phyloP scores from a whole-genome alignment of 1,284 basidiomycete genomes.

The Gymnopus androsaceus region DNA sequence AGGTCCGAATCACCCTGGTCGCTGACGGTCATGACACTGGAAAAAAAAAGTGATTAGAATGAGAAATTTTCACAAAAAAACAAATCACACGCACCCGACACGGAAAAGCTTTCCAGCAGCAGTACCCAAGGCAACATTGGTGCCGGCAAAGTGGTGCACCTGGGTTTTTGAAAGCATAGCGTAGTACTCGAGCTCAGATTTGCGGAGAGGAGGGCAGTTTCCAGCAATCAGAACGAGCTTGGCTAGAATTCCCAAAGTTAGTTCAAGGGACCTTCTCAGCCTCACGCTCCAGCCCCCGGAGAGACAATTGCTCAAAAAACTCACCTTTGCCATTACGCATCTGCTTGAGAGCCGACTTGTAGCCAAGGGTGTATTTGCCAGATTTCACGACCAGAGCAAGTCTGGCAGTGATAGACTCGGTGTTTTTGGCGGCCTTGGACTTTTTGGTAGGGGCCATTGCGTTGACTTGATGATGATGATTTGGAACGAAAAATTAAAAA shows the following conservation, averaged over 20 bases:
- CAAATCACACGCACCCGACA: slow-evolving; percentile 73
- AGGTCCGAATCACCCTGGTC: slow-evolving; percentile 98
- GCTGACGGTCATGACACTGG: slow-evolving; percentile 93
- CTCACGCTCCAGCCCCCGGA: slow-evolving; percentile 89
- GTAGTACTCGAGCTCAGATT: slow-evolving; percentile 99
- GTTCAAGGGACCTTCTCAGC: slow-evolving; percentile 95
- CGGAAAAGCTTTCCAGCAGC: slow-evolving; percentile 99
- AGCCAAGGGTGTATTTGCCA: slow-evolving; percentile 89
- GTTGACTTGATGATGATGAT: slow-evolving; percentile 6
- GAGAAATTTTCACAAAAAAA: background rate
- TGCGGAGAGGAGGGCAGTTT: slow-evolving; percentile 98
- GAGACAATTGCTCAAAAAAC: slow-evolving; percentile 46
- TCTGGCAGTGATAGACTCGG: slow-evolving; percentile 93
- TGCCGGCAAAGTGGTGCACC: slow-evolving; percentile 96
- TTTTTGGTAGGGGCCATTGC: slow-evolving; percentile 93
- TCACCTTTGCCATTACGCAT: slow-evolving; percentile 98
- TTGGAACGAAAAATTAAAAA: background rate
- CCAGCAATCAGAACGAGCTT: slow-evolving; percentile 99
- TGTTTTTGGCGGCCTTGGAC: slow-evolving; percentile 88
- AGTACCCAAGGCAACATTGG: slow-evolving; percentile 97
- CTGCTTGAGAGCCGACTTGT: slow-evolving; percentile 97
- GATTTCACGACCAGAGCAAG: slow-evolving; percentile 99
- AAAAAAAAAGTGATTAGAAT: slow-evolving; percentile 13
- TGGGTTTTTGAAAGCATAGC: slow-evolving; percentile 99
- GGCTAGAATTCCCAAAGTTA: slow-evolving; percentile 63